Base-by-base conservation (phyloP, 2,329 filamentous ascomycete species). In the Colletotrichum spinosum region DNA sequence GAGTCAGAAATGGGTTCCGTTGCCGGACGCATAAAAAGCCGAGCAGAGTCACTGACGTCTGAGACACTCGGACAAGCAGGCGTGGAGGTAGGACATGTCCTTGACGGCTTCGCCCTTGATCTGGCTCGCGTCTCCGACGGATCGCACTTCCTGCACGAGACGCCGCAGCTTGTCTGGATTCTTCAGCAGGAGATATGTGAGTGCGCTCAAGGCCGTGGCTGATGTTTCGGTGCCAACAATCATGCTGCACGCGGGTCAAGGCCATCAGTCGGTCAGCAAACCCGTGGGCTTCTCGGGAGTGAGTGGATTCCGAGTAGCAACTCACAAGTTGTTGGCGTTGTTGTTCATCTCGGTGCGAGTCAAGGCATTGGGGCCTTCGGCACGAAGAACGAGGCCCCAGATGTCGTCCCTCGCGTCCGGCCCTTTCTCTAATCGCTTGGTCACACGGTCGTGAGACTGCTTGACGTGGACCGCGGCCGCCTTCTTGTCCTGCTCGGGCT, bases 91-190 rank as follows among this genome's bases (percentile, higher is more conserved):
- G 68, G 9, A 70, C 65, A 48, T 71, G 64, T 25, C 51, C 33
- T 33, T 54, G 3, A 76, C 70, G 5, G 71, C 71, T 1, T 69
- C 62, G 17, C 78, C 67, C 6, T 69, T 74, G 57, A 83, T 81
- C 7, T 81, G 75, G 1, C 75, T 71, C 33, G 76, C 72, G 0
- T 51, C 68, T 2, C 68, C 54, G 56, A 81, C 80, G 0, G 72
- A 67, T 4, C 79, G 75, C 2, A 83, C 70, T 68, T 84, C 82
- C 0, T 73, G 39, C 2, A 71, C 70, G 8, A 83, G 50, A 35
- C 69, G 77, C 8, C 72, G 44, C 9, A 78, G 66, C 2, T 63
- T 67, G 0, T 71, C 55, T 0, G 77, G 77, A 37, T 78, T 75
- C 6, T 50, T 70, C 0, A 72, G 60, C 6, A 80, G 69, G 8